These are phyloP conservation scores for Eutrema yunnanense DNA, from an alignment of 345 rosid genomes.

Conservation along the genomic window DNA sequence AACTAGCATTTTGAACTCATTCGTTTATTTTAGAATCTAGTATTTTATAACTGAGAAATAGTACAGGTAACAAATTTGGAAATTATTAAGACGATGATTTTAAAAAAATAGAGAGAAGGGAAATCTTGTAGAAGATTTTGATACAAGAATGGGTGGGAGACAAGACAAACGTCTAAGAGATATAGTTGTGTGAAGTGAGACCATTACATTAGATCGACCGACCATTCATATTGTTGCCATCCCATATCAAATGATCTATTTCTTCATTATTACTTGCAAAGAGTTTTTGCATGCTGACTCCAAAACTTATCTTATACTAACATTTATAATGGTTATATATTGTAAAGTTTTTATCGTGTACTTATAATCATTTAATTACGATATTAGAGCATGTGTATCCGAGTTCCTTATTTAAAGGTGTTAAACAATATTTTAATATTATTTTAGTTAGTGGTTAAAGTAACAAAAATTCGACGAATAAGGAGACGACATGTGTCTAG, in stretches of 20 bases:
- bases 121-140: neutral
- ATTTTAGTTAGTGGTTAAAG: too few relatives aligned
- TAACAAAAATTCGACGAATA: too few relatives aligned
- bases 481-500: too few relatives aligned
- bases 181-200: conserved; percentile 27
- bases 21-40: too few relatives aligned
- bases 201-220: conserved; percentile 19
- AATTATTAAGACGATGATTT: too few relatives aligned
- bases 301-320: neutral
- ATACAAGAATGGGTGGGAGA: conserved; percentile 19
- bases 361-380: too few relatives aligned
- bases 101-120: neutral
- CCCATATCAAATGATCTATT: neutral
- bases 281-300: conserved; percentile 8
- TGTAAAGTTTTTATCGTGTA: neutral
- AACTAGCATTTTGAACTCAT: neutral
- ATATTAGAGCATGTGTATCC: too few relatives aligned
- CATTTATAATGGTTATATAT: neutral
- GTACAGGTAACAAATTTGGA: too few relatives aligned
- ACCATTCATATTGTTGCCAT: conserved; percentile 23
- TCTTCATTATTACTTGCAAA: conserved; percentile 13
- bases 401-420: too few relatives aligned
- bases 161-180: conserved; percentile 12
- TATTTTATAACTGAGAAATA: too few relatives aligned
- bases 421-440: too few relatives aligned